Conservation (phyloP, 495 filamentous ascomycete species). For the Xylaria curta region DNA sequence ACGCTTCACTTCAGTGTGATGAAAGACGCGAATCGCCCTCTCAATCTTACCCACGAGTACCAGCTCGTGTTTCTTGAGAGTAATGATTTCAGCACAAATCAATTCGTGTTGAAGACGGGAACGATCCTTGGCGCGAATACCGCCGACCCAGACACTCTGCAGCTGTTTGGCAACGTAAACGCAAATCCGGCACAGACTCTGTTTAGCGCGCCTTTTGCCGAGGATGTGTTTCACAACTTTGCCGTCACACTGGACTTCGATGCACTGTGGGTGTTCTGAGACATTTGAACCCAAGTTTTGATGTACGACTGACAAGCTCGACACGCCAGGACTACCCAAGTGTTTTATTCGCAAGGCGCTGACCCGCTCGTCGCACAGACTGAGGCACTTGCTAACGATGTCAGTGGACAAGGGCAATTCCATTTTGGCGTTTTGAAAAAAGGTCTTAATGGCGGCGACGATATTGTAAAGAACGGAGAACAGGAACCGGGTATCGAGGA, state of each 20-base stretch:
- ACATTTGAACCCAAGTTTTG: neutral
- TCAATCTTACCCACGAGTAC: slow-evolving; percentile 60
- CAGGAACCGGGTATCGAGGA: slow-evolving; percentile 52
- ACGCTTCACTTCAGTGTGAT: slow-evolving; percentile 57
- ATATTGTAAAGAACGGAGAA: slow-evolving; percentile 49
- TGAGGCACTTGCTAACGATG: slow-evolving; percentile 43
- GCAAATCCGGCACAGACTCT: slow-evolving; percentile 40
- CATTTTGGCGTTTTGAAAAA: slow-evolving; percentile 58
- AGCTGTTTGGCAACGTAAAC: slow-evolving; percentile 50
- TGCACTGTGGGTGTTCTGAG: slow-evolving; percentile 38
- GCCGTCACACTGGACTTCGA: slow-evolving; percentile 53
- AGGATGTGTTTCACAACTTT: slow-evolving; percentile 54
- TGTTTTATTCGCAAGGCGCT: slow-evolving; percentile 40
- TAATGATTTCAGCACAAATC: slow-evolving; percentile 54
- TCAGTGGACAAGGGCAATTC: slow-evolving; percentile 54
- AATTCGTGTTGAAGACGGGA: slow-evolving; percentile 57
- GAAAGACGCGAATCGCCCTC: slow-evolving; percentile 47
- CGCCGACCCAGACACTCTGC: slow-evolving; percentile 40
- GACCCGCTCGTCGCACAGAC: slow-evolving; percentile 44
- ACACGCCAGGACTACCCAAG: slow-evolving; percentile 43
- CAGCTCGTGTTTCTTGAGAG: slow-evolving; percentile 57
- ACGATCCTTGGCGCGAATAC: slow-evolving; percentile 42
- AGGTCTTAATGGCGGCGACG: slow-evolving; percentile 41
- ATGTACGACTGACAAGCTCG: slow-evolving; percentile 8
- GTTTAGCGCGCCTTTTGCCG: slow-evolving; percentile 48